Conservation (phyloP, 768 basidiomycete species). For the Mycena olivaceomarginata region DNA sequence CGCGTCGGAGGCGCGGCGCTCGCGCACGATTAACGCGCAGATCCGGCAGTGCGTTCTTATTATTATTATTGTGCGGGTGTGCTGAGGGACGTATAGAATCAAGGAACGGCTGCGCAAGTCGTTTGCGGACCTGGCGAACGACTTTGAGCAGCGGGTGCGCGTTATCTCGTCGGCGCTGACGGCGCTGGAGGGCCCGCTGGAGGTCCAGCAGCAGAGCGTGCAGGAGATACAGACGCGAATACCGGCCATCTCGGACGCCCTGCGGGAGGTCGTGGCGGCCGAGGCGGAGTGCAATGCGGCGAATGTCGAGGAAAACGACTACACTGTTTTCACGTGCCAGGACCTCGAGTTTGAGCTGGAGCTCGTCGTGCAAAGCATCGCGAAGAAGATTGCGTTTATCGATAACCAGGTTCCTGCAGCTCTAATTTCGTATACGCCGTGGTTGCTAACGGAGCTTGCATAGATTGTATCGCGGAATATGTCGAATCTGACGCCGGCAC, state of each 20-base stretch:
- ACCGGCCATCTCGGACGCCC: conserved; percentile 75
- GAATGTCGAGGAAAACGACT: conserved; percentile 98
- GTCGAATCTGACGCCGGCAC: conserved; percentile 96
- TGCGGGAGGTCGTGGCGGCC: conserved; percentile 74
- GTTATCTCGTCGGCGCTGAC: conserved; percentile 83
- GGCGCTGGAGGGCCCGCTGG: conserved; percentile 83
- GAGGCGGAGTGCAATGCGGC: conserved; percentile 89
- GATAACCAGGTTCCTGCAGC: conserved; percentile 88
- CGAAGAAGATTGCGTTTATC: conserved; percentile 95
- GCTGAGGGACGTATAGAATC: conserved; percentile 70
- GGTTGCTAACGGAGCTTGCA: conserved; percentile 15
- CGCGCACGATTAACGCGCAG: conserved; percentile 90
- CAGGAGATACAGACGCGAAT: conserved; percentile 80
- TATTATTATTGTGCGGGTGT: background rate
- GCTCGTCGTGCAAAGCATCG: conserved; percentile 85
- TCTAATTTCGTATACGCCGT: background rate
- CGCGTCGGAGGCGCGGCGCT: conserved; percentile 84
- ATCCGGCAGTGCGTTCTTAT: conserved; percentile 85
- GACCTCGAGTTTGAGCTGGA: conserved; percentile 94
- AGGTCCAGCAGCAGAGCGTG: conserved; percentile 86
- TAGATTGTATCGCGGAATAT: conserved; percentile 96
- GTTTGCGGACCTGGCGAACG: conserved; percentile 87
- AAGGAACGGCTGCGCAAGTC: conserved; percentile 87
- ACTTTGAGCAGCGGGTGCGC: conserved; percentile 82
- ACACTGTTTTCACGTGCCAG: conserved; percentile 92